phyloP scores from a whole-genome alignment of 2,329 filamentous ascomycete species.

The Exutisphaerella laricina region DNA sequence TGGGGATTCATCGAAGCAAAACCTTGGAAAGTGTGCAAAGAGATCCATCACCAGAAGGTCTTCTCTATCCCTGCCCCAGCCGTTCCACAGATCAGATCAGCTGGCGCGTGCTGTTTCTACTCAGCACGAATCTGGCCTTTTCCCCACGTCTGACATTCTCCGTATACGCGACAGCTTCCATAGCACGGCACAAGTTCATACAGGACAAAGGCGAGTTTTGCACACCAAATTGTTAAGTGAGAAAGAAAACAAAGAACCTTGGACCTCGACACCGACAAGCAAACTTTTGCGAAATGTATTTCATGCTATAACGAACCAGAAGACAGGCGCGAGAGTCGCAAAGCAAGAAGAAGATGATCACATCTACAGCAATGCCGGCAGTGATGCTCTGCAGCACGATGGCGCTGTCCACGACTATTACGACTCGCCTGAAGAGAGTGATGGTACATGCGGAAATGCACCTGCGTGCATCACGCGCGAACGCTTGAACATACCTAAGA shows the following conservation, averaged over 20 bases:
- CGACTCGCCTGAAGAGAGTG: no score
- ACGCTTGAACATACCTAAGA: slow-evolving; percentile 1
- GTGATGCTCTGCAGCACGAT: no score
- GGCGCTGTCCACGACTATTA: no score
- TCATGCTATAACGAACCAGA: slow-evolving; percentile 4
- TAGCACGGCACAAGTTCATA: background rate
- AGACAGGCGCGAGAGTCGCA: no score
- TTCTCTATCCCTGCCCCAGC: background rate
- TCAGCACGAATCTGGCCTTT: slow-evolving; percentile 1
- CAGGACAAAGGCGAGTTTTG: background rate
- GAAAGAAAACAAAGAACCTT: slow-evolving; percentile 19
- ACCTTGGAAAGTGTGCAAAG: no score
- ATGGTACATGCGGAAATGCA: background rate
- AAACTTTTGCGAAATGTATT: slow-evolving; percentile 18
- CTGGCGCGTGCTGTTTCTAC: background rate
- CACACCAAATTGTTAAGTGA: background rate
- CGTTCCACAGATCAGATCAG: background rate
- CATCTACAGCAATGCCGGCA: no score
- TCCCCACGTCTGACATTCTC: slow-evolving; percentile 25
- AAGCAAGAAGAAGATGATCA: no score
- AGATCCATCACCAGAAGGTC: background rate
- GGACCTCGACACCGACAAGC: slow-evolving; percentile 18
- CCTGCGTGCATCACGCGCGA: background rate
- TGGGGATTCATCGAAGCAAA: no score
- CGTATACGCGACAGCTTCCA: slow-evolving; percentile 4